These are phyloP conservation scores for Talaromyces sp. DNA, from an alignment of 2,329 filamentous ascomycete species.

Conservation along the genomic window DNA sequence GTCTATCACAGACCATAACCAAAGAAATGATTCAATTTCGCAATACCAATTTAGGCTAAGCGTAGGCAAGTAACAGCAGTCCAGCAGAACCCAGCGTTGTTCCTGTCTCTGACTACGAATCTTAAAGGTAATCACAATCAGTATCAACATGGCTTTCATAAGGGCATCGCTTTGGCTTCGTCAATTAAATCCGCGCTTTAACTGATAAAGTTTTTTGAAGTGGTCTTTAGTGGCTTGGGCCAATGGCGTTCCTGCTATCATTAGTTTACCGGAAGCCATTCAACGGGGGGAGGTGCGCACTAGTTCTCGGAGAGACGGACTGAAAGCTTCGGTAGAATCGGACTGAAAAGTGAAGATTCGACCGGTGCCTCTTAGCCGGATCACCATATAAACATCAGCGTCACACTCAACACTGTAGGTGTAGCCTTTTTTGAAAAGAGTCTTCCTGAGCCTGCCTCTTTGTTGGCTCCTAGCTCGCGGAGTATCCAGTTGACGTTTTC, in stretches of 20 bases:
- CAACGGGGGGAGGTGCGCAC: neutral
- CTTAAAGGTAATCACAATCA: no score
- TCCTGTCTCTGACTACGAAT: no score
- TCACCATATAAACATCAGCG: constrained; percentile 1
- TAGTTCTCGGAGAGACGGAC: neutral
- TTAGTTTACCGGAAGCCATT: neutral
- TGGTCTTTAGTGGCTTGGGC: neutral
- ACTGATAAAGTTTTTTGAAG: neutral
- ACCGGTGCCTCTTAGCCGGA: neutral
- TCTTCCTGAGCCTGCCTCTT: constrained; percentile 2
- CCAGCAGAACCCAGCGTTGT: neutral
- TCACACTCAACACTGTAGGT: neutral
- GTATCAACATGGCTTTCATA: neutral
- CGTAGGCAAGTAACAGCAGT: neutral
- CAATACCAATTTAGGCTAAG: neutral
- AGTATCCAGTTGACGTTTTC: neutral
- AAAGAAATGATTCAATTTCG: neutral
- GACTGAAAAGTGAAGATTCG: constrained; percentile 4
- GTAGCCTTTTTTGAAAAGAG: constrained; percentile 1
- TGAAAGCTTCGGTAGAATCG: neutral
- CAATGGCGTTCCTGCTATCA: neutral
- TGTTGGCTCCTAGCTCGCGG: neutral
- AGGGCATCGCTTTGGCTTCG: neutral
- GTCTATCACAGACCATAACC: neutral
- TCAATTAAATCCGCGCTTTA: neutral